phyloP scores from a whole-genome alignment of 805 yeast species.

The Torulaspora maleeae region DNA sequence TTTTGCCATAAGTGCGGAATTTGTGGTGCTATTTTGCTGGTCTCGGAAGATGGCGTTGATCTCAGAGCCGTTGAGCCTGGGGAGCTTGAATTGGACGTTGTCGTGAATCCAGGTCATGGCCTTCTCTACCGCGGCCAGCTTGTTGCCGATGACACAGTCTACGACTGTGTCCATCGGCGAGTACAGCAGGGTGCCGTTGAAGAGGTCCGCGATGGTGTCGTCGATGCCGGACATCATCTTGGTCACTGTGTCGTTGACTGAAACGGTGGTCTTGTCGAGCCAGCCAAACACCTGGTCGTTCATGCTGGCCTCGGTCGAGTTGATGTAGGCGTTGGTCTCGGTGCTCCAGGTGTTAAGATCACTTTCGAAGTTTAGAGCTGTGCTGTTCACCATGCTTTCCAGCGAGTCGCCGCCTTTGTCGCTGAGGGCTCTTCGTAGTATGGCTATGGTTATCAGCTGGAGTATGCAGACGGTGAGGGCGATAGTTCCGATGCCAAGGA shows the following conservation, averaged over 20 bases:
- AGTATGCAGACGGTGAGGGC: slow-evolving; percentile 52
- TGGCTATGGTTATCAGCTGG: slow-evolving; percentile 48
- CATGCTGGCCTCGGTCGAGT: slow-evolving; percentile 44
- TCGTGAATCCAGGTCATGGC: slow-evolving; percentile 68
- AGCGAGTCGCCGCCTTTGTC: slow-evolving; percentile 2
- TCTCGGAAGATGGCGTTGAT: slow-evolving; percentile 19
- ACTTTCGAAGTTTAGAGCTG: slow-evolving; percentile 24
- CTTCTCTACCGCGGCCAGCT: slow-evolving; percentile 56
- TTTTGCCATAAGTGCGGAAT: slow-evolving; percentile 2
- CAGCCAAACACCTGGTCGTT: slow-evolving; percentile 67
- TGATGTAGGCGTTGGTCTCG: slow-evolving; percentile 53
- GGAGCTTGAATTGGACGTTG: slow-evolving; percentile 9
- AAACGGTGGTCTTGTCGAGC: slow-evolving; percentile 51
- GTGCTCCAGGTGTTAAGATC: slow-evolving; percentile 47
- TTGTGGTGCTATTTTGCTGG: slow-evolving; percentile 8
- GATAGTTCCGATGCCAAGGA: slow-evolving; percentile 50
- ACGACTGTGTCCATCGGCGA: slow-evolving; percentile 62
- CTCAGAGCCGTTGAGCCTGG: slow-evolving; percentile 38
- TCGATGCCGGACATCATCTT: slow-evolving; percentile 58
- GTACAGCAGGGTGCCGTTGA: slow-evolving; percentile 64
- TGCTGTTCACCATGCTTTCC: slow-evolving; percentile 1
- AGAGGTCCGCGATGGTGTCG: slow-evolving; percentile 50
- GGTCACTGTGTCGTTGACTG: slow-evolving; percentile 58
- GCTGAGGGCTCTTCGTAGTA: slow-evolving; percentile 11
- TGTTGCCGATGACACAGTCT: slow-evolving; percentile 74